Conservation (phyloP, 169 alveolate species). For the Plasmodium gaboni region DNA sequence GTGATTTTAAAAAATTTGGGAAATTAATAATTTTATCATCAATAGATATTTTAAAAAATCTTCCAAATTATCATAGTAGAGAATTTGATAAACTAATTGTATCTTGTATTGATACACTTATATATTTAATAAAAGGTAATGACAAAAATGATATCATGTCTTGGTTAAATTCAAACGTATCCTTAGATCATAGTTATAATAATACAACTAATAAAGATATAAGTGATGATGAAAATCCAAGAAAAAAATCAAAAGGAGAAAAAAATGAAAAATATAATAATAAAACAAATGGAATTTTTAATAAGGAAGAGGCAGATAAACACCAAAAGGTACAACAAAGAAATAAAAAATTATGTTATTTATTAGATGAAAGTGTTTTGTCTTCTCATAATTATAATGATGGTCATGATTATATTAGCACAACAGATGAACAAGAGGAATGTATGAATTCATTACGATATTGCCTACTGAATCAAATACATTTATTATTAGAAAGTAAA, state of each 20-base stretch:
- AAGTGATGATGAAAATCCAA: background rate
- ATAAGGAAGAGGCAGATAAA: background rate
- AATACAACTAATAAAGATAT: slow-evolving; percentile 3
- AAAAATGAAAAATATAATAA: background rate
- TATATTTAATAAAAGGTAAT: slow-evolving; percentile 43
- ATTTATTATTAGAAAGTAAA: slow-evolving; percentile 57
- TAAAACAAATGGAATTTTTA: background rate
- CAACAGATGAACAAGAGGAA: slow-evolving; percentile 16
- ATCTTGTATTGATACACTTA: slow-evolving; percentile 55
- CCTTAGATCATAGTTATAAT: background rate
- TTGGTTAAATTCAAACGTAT: slow-evolving; percentile 55
- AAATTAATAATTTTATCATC: slow-evolving; percentile 58
- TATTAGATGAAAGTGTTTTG: slow-evolving; percentile 38
- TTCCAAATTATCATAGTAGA: slow-evolving; percentile 74
- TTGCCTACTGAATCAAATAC: slow-evolving; percentile 55
- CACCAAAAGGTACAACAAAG: background rate
- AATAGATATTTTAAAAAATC: slow-evolving; percentile 67
- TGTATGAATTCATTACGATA: slow-evolving; percentile 39
- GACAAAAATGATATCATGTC: slow-evolving; percentile 35
- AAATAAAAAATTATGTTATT: slow-evolving; percentile 29
- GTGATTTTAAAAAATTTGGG: slow-evolving; percentile 66
- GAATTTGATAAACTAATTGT: slow-evolving; percentile 64
- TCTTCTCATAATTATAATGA: slow-evolving; percentile 11
- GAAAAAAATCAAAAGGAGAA: background rate
- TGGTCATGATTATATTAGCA: background rate